These are phyloP conservation scores for Pyrenula massariospora DNA, from an alignment of 495 filamentous ascomycete species.

Conservation along the genomic window DNA sequence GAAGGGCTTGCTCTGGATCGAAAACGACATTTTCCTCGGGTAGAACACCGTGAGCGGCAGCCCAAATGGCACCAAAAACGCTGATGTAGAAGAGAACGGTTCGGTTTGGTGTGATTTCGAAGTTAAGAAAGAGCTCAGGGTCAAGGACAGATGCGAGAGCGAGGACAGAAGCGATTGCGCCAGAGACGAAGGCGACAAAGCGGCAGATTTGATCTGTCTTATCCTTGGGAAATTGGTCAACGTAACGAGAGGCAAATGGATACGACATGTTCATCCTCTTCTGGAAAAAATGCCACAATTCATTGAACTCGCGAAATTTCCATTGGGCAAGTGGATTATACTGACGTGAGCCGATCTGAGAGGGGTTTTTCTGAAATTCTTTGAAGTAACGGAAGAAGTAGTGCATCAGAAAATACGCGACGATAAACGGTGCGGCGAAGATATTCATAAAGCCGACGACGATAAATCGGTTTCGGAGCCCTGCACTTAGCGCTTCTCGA, in stretches of 20 bases:
- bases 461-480: constrained; percentile 61
- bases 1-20: constrained; percentile 80
- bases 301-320: constrained; percentile 98
- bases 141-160: constrained; percentile 72
- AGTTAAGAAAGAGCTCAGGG: constrained; percentile 79
- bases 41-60: constrained; percentile 62
- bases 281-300: constrained; percentile 82
- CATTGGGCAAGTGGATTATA: constrained; percentile 92
- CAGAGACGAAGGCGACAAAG: constrained; percentile 78
- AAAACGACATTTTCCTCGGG: constrained; percentile 84
- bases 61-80: constrained; percentile 67
- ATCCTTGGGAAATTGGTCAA: constrained; percentile 93
- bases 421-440: constrained; percentile 70
- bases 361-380: constrained; percentile 88
- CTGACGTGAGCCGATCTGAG: constrained; percentile 66
- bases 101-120: constrained; percentile 77
- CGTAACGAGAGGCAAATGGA: constrained; percentile 80
- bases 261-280: constrained; percentile 88
- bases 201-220: constrained; percentile 73
- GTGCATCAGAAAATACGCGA: constrained; percentile 69
- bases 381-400: constrained; percentile 92
- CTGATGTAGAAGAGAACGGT: constrained; percentile 75
- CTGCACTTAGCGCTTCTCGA: constrained; percentile 63
- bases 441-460: constrained; percentile 80
- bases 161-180: constrained; percentile 74